Percentiles rank a stretch among this genome's conserved stretches.
These are phyloP conservation scores for Podaxis sp. DNA, from an alignment of 768 basidiomycete species.

Conservation along the genomic window DNA sequence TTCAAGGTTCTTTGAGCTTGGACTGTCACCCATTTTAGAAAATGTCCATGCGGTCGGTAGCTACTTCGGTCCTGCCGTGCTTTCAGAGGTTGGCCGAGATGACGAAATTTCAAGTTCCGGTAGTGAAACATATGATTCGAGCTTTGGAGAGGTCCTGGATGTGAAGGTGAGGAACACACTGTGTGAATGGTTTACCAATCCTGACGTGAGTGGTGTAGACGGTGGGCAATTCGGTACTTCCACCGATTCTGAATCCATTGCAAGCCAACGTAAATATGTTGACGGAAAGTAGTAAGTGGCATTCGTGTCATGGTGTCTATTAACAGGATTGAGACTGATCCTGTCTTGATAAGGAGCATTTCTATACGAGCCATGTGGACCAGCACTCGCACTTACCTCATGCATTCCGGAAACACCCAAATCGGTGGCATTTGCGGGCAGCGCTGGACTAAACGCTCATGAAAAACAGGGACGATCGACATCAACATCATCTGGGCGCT, in stretches of 20 bases:
- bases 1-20: slow-evolving; percentile 30
- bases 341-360: neutral
- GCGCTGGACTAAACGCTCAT: neutral
- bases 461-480: neutral
- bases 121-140: slow-evolving; percentile 26
- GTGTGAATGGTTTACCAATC: slow-evolving; percentile 16
- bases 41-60: slow-evolving; percentile 26
- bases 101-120: slow-evolving; percentile 13
- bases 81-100: neutral
- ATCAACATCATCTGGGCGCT: neutral
- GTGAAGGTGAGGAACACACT: slow-evolving; percentile 17
- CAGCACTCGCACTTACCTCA: slow-evolving; percentile 31
- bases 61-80: slow-evolving; percentile 12
- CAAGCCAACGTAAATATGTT: neutral
- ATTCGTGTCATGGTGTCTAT: neutral
- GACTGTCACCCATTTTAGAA: slow-evolving; percentile 38
- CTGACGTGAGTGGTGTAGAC: neutral
- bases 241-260: neutral
- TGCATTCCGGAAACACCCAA: slow-evolving; percentile 31
- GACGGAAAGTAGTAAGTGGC: neutral
- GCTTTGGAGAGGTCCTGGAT: slow-evolving; percentile 28
- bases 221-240: slow-evolving; percentile 9
- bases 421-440: slow-evolving; percentile 17
- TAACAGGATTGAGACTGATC: neutral
- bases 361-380: slow-evolving; percentile 17